phyloP scores from a whole-genome alignment of 495 filamentous ascomycete species.

The Schizothecium vesticola region DNA sequence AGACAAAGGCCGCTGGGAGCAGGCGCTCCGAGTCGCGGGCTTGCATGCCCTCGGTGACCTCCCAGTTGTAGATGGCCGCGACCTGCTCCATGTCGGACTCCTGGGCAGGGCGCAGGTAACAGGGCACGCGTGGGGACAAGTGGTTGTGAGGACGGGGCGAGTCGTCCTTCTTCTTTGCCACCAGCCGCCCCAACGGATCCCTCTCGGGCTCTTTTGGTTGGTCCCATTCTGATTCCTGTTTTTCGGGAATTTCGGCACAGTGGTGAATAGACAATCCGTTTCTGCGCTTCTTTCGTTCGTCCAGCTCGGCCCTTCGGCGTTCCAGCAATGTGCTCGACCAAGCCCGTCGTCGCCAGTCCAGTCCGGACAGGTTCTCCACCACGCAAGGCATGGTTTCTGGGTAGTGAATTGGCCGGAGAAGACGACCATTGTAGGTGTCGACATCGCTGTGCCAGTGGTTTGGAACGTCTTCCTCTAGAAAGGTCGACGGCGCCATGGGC shows the following conservation, averaged over 20 bases:
- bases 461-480: not conserved
- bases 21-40: conserved; percentile 27
- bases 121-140: conserved; percentile 24
- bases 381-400: conserved; percentile 17
- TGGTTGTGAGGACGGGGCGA: conserved; percentile 1
- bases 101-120: conserved; percentile 32
- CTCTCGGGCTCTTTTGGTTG: not conserved
- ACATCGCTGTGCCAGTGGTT: conserved; percentile 29
- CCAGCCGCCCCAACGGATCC: not conserved
- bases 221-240: not conserved
- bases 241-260: not conserved
- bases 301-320: not conserved
- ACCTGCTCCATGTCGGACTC: conserved; percentile 27
- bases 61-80: conserved; percentile 33
- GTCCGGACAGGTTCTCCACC: not conserved
- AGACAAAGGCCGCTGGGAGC: conserved; percentile 11
- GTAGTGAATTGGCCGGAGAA: conserved; percentile 23
- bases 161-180: not conserved
- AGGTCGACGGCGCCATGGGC: not conserved
- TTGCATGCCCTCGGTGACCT: conserved; percentile 29
- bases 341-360: conserved; percentile 18
- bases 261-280: not conserved
- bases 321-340: conserved; percentile 13
- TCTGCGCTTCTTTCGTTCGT: not conserved
- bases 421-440: conserved; percentile 25